Base-by-base conservation (phyloP, 805 yeast genomes). In the Candida golubevii region DNA sequence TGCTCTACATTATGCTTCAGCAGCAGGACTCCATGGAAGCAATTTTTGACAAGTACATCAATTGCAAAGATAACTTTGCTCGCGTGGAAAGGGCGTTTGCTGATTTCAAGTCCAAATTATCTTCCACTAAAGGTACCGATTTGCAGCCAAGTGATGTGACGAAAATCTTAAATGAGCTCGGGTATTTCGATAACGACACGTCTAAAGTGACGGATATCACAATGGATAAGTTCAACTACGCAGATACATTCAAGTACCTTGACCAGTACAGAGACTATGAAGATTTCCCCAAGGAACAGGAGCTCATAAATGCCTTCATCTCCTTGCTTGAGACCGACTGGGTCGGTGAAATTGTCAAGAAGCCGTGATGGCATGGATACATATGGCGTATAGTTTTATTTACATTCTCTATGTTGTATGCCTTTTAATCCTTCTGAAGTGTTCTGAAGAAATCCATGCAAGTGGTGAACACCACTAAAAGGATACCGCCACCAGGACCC, bases 401-500 rank as follows among this genome's bases (percentile, higher is more conserved):
- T 18, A 18, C 23, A 18, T 18, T 18, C 23, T 18, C 3, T 18
- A 18, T 18, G 23, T 18, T 18, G 23, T 10, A 10, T 14, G 13
- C 2, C 18, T 7, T 10, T 35, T 27, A 43, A 32, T 41, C 42
- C 46, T 57, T 54, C 39, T 76, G 76, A 38, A 67, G 35, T n/a
- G 69, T 69, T 72, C 90, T 80, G 77, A 93, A 93, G 73, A 88
- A 88, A 64, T 90, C 97, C 95, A 90, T 89, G 52, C 90, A 82
- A 23, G 88, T 75, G 36, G 97, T 88, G 77, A 89, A 93, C n/a
- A 93, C 99, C 39, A 93, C 98, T 64, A 93, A 77, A 60, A 93
- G 73, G 55, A 93, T 89, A 74, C 99, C 99, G 66, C 99, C 99
- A 61, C 99, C 99, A 49, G 99, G 99, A 38, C 98, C 99, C 55